These are phyloP conservation scores for Papiliotrema fonsecae DNA, from an alignment of 1,284 basidiomycete genomes.

Conservation along the genomic window DNA sequence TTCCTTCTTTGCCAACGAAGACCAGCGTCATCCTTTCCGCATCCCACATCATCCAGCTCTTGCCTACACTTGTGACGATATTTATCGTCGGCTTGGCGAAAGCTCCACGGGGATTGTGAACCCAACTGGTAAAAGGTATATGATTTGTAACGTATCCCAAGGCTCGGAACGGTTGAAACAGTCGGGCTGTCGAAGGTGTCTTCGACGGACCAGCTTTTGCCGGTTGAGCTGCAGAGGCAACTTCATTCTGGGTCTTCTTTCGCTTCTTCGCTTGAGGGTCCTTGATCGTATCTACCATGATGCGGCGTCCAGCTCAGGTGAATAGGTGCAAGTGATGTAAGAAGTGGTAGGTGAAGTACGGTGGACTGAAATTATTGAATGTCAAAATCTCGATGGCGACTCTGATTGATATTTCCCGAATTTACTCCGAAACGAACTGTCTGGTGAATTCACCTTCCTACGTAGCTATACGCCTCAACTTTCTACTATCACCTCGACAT, in stretches of 20 bases:
- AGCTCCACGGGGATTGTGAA: conserved; percentile 79
- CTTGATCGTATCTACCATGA: neutral
- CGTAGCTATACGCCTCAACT: too few relatives aligned
- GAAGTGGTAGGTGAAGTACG: neutral
- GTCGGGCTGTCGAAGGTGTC: conserved; percentile 24
- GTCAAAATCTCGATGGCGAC: neutral
- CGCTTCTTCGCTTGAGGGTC: neutral
- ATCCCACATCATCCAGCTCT: conserved; percentile 95
- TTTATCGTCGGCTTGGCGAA: conserved; percentile 74
- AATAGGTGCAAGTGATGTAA: too few relatives aligned
- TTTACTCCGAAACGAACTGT: too few relatives aligned
- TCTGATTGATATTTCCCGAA: neutral
- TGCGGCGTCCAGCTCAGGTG: neutral
- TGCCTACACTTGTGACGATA: conserved; percentile 82
- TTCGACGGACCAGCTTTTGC: conserved; percentile 21
- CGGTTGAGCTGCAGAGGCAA: conserved; percentile 1
- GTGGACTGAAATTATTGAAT: neutral
- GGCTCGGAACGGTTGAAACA: conserved; percentile 93
- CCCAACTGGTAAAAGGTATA: conserved; percentile 83
- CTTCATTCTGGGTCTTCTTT: neutral
- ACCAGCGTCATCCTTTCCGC: conserved; percentile 86
- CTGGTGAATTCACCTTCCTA: too few relatives aligned
- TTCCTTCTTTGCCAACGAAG: conserved; percentile 84
- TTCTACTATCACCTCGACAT: neutral
- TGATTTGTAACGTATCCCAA: conserved; percentile 88